Conservation (phyloP, 768 basidiomycete species). For the Boletus rex-veris region DNA sequence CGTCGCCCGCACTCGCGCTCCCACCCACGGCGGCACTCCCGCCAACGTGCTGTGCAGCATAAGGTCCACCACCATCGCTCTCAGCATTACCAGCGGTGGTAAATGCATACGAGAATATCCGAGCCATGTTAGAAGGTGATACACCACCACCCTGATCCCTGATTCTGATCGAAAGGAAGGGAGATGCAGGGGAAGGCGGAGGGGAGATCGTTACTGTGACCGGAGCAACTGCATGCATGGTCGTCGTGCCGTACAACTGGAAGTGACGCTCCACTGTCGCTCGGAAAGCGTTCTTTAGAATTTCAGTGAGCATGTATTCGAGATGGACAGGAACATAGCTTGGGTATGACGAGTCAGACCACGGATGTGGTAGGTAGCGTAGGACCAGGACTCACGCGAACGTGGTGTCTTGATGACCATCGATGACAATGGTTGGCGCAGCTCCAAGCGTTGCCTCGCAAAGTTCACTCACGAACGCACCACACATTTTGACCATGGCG, state of each 20-base stretch:
- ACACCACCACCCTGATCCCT: conserved; percentile 89
- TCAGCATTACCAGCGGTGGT: conserved; percentile 68
- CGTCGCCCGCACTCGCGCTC: conserved; percentile 38
- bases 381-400: conserved; percentile 63
- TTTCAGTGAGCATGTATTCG: conserved; percentile 88
- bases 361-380: conserved; percentile 2
- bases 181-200: conserved; percentile 35
- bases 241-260: conserved; percentile 36
- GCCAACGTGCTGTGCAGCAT: conserved; percentile 75
- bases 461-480: conserved; percentile 77
- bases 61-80: conserved; percentile 60
- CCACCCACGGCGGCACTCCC: conserved; percentile 62
- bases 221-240: conserved; percentile 47
- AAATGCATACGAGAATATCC: conserved; percentile 90
- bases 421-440: conserved; percentile 62
- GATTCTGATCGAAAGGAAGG: conserved; percentile 71
- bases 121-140: conserved; percentile 63
- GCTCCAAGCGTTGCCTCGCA: conserved; percentile 82
- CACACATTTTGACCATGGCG: conserved; percentile 74
- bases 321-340: conserved; percentile 89
- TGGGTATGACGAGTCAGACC: conserved; percentile 5
- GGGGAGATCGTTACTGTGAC: conserved; percentile 71
- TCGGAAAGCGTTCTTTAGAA: conserved; percentile 88
- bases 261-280: conserved; percentile 79
- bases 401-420: conserved; percentile 66